These are phyloP conservation scores for Aspergillus pseudoviridinutans DNA, from an alignment of 2,329 filamentous ascomycete genomes.

Conservation along the genomic window DNA sequence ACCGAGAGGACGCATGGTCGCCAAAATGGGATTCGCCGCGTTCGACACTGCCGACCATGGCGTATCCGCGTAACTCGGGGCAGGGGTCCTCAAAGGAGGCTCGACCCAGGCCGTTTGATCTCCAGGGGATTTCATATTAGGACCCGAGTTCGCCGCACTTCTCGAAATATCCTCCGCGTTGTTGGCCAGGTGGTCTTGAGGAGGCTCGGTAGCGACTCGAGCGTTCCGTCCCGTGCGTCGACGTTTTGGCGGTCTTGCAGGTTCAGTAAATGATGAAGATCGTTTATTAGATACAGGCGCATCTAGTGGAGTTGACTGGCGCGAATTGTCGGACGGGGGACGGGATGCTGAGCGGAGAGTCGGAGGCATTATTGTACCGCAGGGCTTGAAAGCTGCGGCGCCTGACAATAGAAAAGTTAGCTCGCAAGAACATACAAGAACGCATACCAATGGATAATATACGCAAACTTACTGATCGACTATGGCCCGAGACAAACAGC, in stretches of 20 bases:
- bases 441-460: background rate
- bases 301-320: conserved; percentile 29
- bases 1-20: conserved; percentile 80
- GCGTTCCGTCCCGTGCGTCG: conserved; percentile 28
- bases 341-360: conserved; percentile 33
- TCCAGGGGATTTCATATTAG: conserved; percentile 7
- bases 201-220: conserved; percentile 21
- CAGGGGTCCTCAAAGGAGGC: conserved; percentile 50
- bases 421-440: conserved; percentile 9
- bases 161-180: conserved; percentile 9
- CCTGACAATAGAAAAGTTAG: conserved; percentile 20
- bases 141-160: conserved; percentile 3
- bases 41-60: conserved; percentile 54
- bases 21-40: conserved; percentile 69
- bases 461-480: conserved; percentile 18
- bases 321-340: conserved; percentile 27
- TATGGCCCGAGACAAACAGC: conserved; percentile 22
- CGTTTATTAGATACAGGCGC: conserved; percentile 14
- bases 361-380: conserved; percentile 28
- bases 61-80: conserved; percentile 72
- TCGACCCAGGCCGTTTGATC: conserved; percentile 48
- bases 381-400: conserved; percentile 17
- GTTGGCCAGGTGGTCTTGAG: conserved; percentile 12
- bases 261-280: conserved; percentile 24
- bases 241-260: conserved; percentile 28